phyloP scores from a whole-genome alignment of 148 eudicot species.

The Bassia scoparia region DNA sequence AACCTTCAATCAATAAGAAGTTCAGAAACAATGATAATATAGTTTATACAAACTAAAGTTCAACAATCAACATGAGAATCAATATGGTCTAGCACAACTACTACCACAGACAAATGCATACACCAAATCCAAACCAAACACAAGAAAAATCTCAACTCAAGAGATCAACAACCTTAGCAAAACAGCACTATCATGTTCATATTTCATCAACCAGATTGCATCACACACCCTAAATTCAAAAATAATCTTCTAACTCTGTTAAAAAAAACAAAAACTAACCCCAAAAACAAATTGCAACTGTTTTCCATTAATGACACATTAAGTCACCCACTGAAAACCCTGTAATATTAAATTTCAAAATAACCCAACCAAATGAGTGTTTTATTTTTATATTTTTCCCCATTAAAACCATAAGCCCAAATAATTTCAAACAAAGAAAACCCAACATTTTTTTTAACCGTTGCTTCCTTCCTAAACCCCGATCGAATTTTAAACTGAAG shows the following conservation, averaged over 20 bases:
- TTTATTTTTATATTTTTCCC: too few relatives aligned
- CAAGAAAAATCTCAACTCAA: background rate
- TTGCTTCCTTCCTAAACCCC: background rate
- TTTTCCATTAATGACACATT: background rate
- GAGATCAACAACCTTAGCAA: background rate
- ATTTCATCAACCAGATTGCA: background rate
- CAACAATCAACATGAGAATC: conserved; percentile 1
- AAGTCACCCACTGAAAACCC: too few relatives aligned
- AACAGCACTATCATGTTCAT: background rate
- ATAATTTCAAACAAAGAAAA: background rate
- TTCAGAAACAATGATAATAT: background rate
- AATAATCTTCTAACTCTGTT: too few relatives aligned
- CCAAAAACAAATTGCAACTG: background rate
- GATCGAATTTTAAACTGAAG: background rate
- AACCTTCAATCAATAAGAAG: background rate
- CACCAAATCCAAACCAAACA: conserved; percentile 1
- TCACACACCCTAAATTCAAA: background rate
- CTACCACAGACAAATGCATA: background rate
- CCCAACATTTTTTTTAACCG: background rate
- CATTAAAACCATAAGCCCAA: too few relatives aligned
- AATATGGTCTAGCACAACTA: background rate
- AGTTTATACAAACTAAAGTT: background rate
- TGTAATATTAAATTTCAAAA: too few relatives aligned
- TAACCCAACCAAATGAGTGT: too few relatives aligned
- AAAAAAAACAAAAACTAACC: background rate